Percentiles rank a stretch among this genome's conserved stretches.
phyloP scores from a whole-genome alignment of 2,329 filamentous ascomycete genomes.

The Trichophyton equinum region DNA sequence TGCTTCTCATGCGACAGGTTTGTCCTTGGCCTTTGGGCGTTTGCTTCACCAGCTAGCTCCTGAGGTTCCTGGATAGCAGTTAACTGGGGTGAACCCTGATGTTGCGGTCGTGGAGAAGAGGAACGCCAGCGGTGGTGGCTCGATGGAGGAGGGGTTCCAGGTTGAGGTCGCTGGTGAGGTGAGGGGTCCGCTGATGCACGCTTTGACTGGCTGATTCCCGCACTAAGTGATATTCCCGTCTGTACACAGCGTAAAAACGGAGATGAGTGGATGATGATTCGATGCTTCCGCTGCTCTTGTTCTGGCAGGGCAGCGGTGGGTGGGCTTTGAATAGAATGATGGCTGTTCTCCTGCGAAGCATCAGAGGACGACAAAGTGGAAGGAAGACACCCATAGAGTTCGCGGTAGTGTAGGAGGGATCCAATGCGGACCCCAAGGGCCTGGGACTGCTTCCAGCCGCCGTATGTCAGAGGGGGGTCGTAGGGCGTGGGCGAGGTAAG shows the following conservation, averaged over 20 bases:
- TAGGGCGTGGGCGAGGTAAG: slow-evolving; percentile 86
- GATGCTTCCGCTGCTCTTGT: slow-evolving; percentile 42
- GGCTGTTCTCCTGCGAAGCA: not conserved
- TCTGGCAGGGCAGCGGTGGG: slow-evolving; percentile 3
- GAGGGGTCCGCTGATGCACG: not conserved
- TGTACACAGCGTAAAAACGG: slow-evolving; percentile 88
- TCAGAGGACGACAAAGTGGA: not conserved
- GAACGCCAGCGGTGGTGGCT: slow-evolving; percentile 20
- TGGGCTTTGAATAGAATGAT: not conserved
- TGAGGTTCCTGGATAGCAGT: not conserved
- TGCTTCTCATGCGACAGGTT: not conserved
- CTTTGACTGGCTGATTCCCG: slow-evolving; percentile 53
- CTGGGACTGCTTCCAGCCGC: slow-evolving; percentile 79
- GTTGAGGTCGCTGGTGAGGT: not conserved
- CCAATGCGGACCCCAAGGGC: slow-evolving; percentile 72
- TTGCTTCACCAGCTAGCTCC: not conserved
- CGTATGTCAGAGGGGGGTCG: slow-evolving; percentile 88
- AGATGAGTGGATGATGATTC: slow-evolving; percentile 81
- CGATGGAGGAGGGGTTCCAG: not conserved
- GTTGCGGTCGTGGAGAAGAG: slow-evolving; percentile 13
- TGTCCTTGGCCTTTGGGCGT: not conserved
- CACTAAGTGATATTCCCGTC: slow-evolving; percentile 75
- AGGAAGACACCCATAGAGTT: slow-evolving; percentile 19
- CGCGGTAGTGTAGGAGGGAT: slow-evolving; percentile 48
- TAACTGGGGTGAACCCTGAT: slow-evolving; percentile 12